phyloP scores from a whole-genome alignment of 140 eudicot genomes.

The Oenanthe javanica region DNA sequence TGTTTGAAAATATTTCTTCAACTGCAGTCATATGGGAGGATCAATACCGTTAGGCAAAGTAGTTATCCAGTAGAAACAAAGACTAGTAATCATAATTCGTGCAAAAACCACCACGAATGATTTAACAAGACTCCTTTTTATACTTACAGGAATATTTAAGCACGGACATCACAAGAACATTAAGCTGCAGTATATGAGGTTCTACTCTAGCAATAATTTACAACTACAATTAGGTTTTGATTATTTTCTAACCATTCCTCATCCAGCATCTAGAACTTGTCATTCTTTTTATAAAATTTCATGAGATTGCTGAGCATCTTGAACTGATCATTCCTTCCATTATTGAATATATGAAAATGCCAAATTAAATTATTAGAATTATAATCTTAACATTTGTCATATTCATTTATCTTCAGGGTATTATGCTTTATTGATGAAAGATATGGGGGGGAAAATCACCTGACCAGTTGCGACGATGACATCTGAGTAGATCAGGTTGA shows the following conservation, averaged over 20 bases:
- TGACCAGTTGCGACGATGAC: constrained; percentile 76
- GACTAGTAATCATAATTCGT: not conserved
- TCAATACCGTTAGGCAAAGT: not conserved
- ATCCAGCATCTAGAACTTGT: too few relatives aligned
- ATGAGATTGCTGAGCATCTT: not conserved
- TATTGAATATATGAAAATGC: not conserved
- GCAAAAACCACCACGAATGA: not conserved
- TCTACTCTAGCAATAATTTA: not conserved
- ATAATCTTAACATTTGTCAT: not conserved
- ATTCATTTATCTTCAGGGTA: not conserved
- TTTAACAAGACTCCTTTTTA: not conserved
- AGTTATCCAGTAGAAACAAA: not conserved
- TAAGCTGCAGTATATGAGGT: not conserved
- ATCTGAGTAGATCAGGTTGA: constrained; percentile 68
- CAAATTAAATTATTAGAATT: not conserved
- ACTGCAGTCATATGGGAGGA: constrained; percentile 28
- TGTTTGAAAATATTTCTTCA: constrained; percentile 74
- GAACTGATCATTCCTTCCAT: not conserved
- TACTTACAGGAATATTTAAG: not conserved
- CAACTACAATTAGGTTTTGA: not conserved
- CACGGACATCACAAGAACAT: not conserved
- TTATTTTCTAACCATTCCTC: not conserved
- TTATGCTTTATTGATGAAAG: not conserved
- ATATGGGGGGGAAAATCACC: constrained; percentile 28
- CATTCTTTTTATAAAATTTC: not conserved